Percentiles rank a stretch among this genome's conserved stretches.
These are phyloP conservation scores for Cladosporium austrohemisphaericum DNA, from an alignment of 2,329 filamentous ascomycete species.

Conservation along the genomic window DNA sequence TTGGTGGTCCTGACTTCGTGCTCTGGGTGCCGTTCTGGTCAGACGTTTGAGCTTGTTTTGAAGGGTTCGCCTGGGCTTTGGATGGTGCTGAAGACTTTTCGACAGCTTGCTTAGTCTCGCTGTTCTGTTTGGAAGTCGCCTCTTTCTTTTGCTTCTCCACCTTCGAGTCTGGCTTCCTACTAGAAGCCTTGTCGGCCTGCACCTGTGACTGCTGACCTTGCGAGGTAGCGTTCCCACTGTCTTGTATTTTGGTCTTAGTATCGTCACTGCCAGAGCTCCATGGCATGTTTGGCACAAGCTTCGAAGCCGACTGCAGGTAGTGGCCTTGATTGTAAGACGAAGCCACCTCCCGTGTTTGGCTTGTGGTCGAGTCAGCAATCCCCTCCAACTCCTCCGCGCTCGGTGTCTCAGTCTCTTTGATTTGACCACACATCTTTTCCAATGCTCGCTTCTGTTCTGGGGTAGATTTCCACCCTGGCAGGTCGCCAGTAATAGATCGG, in stretches of 20 bases:
- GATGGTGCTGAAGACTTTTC: neutral
- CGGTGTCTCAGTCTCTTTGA: conserved; percentile 28
- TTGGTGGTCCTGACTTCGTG: neutral
- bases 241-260: no score
- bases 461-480: conserved; percentile 30
- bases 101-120: neutral
- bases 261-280: no score
- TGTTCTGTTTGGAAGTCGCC: neutral
- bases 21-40: neutral
- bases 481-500: conserved; percentile 26
- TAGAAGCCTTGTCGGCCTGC: no score
- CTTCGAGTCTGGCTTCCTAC: neutral
- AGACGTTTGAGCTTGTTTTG: neutral
- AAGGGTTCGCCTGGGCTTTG: neutral
- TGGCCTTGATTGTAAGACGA: no score
- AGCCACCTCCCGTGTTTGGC: no score
- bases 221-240: no score
- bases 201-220: no score
- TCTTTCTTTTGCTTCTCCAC: conserved; percentile 1
- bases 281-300: no score
- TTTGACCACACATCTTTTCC: conserved; percentile 32
- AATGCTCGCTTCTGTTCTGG: conserved; percentile 30
- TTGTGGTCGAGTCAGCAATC: no score
- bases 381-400: conserved; percentile 20
- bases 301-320: no score